Evolutionary conservation across 2,329 filamentous ascomycete genomes (phyloP).

Genomic region (Pseudogymnoascus sp.): DNA sequence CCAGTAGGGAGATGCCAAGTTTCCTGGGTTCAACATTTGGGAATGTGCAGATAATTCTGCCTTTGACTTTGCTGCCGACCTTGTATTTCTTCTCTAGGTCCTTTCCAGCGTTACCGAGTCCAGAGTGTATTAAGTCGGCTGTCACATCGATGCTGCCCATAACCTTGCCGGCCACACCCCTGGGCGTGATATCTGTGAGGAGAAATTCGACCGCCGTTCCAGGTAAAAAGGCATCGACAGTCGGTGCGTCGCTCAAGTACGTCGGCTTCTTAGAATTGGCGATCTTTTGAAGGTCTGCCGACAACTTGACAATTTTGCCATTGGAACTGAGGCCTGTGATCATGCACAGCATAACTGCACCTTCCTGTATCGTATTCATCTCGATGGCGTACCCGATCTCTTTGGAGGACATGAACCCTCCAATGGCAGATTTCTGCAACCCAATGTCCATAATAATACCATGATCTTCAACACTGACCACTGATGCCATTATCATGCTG

Average conservation of each 20-base stretch:
- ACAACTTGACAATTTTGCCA: conserved; percentile 81
- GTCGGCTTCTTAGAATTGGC: conserved; percentile 60
- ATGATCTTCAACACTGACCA: conserved; percentile 91
- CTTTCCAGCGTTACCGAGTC: conserved; percentile 60
- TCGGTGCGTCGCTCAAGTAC: conserved; percentile 69
- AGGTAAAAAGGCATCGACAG: conserved; percentile 83
- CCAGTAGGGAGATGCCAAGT: conserved; percentile 78
- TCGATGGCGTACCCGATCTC: conserved; percentile 65
- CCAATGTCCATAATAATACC: conserved; percentile 91
- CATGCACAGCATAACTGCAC: conserved; percentile 77
- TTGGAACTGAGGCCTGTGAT: conserved; percentile 69
- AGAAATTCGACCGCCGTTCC: conserved; percentile 86
- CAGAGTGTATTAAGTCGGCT: conserved; percentile 85
- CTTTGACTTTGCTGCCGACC: conserved; percentile 76
- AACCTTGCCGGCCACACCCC: conserved; percentile 81
- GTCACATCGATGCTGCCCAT: conserved; percentile 89
- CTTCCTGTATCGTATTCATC: conserved; percentile 67
- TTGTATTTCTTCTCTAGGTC: conserved; percentile 75
- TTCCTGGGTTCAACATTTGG: conserved; percentile 73
- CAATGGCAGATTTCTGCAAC: conserved; percentile 59
- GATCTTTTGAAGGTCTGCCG: conserved; percentile 63
- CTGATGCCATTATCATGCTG: conserved; percentile 76
- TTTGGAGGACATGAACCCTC: conserved; percentile 79
- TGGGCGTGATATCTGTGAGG: conserved; percentile 65
- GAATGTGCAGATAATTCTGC: conserved; percentile 81